phyloP scores from a whole-genome alignment of 2,329 filamentous ascomycete genomes.

The Cladosporium oxysporum region DNA sequence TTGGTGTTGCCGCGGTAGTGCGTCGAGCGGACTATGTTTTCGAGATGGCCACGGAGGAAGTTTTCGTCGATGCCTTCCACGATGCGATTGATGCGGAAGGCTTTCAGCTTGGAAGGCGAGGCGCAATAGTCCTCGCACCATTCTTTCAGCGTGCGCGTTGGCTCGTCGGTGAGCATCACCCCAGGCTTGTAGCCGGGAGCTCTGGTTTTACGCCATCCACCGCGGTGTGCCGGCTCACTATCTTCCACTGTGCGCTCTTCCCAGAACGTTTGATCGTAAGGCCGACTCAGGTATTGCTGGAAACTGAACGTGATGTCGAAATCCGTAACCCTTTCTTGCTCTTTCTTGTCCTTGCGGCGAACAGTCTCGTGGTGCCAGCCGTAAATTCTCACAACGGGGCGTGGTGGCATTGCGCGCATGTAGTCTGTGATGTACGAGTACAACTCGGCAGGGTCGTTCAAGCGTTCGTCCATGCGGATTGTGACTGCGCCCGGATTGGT shows the following conservation, averaged over 20 bases:
- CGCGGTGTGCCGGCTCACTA: constrained; percentile 64
- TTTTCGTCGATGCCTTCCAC: constrained; percentile 64
- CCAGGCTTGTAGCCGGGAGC: constrained; percentile 50
- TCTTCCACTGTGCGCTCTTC: constrained; percentile 53
- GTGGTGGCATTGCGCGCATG: constrained; percentile 28
- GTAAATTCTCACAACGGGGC: constrained; percentile 28
- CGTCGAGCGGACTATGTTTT: constrained; percentile 61
- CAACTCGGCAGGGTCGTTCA: constrained; percentile 28
- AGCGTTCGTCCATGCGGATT: constrained; percentile 33
- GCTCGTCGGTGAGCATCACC: constrained; percentile 46
- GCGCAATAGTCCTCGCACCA: constrained; percentile 72
- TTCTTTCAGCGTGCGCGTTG: constrained; percentile 49
- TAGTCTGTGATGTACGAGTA: constrained; percentile 30
- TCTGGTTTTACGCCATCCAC: constrained; percentile 58
- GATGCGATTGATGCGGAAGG: constrained; percentile 44
- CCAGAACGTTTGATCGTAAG: constrained; percentile 32
- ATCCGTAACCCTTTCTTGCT: constrained; percentile 31
- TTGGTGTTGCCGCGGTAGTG: constrained; percentile 66
- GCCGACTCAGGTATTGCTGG: constrained; percentile 23
- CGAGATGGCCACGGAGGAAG: constrained; percentile 54
- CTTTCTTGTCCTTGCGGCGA: constrained; percentile 31
- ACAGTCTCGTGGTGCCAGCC: constrained; percentile 32
- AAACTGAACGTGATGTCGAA: constrained; percentile 32
- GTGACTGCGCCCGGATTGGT: constrained; percentile 24
- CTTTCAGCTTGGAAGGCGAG: constrained; percentile 58